Percentiles rank a stretch among this genome's conserved stretches.
Conservation (phyloP, 2,329 filamentous ascomycete genomes). For the Pleoardoris graminearum region DNA sequence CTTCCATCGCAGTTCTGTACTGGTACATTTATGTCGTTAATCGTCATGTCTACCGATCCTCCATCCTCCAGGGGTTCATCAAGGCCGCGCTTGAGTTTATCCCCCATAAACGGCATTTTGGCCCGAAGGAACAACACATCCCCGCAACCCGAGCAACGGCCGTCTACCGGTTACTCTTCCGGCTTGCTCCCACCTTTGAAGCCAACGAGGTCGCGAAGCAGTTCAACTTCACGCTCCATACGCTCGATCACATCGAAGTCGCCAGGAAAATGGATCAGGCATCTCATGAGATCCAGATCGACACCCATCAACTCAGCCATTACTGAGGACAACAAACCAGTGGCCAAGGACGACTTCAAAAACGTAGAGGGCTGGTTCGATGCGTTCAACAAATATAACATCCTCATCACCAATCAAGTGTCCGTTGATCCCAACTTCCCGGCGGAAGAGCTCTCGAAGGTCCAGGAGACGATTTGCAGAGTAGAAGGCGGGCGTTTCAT, state of each 20-base stretch:
- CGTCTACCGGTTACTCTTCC: not conserved
- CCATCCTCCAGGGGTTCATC: constrained; percentile 11
- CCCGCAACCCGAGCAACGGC: not conserved
- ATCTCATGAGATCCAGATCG: constrained; percentile 34
- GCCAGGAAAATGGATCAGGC: constrained; percentile 24
- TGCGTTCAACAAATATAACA: constrained; percentile 38
- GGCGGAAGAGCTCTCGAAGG: constrained; percentile 25
- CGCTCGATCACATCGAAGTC: constrained; percentile 25
- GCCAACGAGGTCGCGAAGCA: constrained; percentile 28
- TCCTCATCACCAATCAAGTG: constrained; percentile 29
- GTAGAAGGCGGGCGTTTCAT: constrained; percentile 36
- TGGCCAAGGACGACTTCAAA: constrained; percentile 27
- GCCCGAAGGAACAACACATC: constrained; percentile 11
- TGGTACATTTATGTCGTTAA: constrained; percentile 8
- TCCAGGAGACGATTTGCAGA: constrained; percentile 30
- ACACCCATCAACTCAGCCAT: constrained; percentile 29
- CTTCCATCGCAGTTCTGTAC: not conserved
- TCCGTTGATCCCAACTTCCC: constrained; percentile 18
- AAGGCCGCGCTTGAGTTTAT: not conserved
- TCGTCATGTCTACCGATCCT: constrained; percentile 12
- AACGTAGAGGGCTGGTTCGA: constrained; percentile 34
- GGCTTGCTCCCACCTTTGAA: constrained; percentile 21
- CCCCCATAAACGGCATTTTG: not conserved
- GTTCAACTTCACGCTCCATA: constrained; percentile 30
- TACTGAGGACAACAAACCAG: constrained; percentile 12